phyloP scores from a whole-genome alignment of 1,139 yeast species.

The Candida gigantensis region DNA sequence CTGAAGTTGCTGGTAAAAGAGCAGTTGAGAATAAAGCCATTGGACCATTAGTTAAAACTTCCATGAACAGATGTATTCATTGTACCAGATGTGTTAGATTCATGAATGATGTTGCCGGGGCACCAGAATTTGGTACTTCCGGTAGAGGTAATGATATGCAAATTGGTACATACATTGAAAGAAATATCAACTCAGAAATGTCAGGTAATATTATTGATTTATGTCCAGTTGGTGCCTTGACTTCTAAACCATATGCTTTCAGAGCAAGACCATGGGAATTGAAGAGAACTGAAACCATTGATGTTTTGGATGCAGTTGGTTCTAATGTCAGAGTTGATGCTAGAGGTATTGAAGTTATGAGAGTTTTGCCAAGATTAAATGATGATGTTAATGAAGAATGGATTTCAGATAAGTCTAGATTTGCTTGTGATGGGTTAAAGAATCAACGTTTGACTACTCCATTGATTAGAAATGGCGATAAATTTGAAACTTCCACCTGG shows the following conservation, averaged over 20 bases:
- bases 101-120: conserved; percentile 90
- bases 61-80: conserved; percentile 92
- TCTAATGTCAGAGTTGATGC: conserved; percentile 83
- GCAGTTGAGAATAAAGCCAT: conserved; percentile 90
- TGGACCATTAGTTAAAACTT: conserved; percentile 87
- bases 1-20: conserved; percentile 80
- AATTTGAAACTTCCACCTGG: conserved; percentile 81
- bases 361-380: conserved; percentile 82
- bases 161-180: conserved; percentile 85
- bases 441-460: conserved; percentile 87
- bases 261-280: conserved; percentile 94
- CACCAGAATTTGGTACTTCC: conserved; percentile 85
- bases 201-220: conserved; percentile 87
- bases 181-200: conserved; percentile 82
- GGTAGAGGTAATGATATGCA: conserved; percentile 94
- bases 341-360: conserved; percentile 86
- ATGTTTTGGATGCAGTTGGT: conserved; percentile 83
- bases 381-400: conserved; percentile 91
- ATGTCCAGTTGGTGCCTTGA: conserved; percentile 92
- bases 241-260: conserved; percentile 88
- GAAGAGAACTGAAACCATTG: conserved; percentile 85
- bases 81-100: conserved; percentile 92
- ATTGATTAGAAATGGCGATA: conserved; percentile 68
- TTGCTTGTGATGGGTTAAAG: conserved; percentile 83
- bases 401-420: conserved; percentile 87